Base-by-base conservation (phyloP, 148 eudicot genomes). In the Cornus florida region DNA sequence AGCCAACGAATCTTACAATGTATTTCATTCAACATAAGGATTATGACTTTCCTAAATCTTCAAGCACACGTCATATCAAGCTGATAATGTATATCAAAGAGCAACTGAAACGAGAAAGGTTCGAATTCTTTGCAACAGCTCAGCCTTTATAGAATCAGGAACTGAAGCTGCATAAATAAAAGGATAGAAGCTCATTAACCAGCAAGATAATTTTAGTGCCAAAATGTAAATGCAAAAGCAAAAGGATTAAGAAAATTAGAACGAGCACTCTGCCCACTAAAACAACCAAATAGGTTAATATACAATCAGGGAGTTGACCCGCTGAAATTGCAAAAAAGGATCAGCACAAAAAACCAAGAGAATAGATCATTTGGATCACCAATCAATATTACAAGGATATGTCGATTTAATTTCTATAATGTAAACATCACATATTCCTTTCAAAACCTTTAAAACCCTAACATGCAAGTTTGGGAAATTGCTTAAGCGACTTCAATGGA, bases 71-170 rank as follows among this genome's bases (percentile, higher is more conserved):
- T 10, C 35, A 43, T 28, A 66, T 28, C 66, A 23, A 50, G 46
- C 65, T 33, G 48, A 9, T 43, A 69, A 7, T 41, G 65, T 67
- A 22, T 17, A 73, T 90, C 83, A 90, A 73, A 86, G 83, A 39
- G 95, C 86, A 80, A 87, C 81, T 75, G 95, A 84, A 78, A 84
- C 90, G 22, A 91, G 89, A 74, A 89, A 91, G 10, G 88, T 77
- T 72, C 87, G 88, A 67, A 90, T 91, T 84, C 90, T 84, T 80
- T 91, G 90, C 90, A 91, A 84, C 82, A 91, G 85, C 86, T 91
- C 95, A 38, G 93, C 90, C 76, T 91, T 90, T 74, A 91, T 86
- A 0, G 90, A 75, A 81, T 87, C 95, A 28, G 93, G 95, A 75
- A 91, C 70, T 31, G 91, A 87, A 74, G 91, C 95, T 91, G 89